Evolutionary conservation across 371 early-diverging fungal genomes (phyloP), one percentile per base, ranked within the genome.

Genomic region (Mucor circinelloides): DNA sequence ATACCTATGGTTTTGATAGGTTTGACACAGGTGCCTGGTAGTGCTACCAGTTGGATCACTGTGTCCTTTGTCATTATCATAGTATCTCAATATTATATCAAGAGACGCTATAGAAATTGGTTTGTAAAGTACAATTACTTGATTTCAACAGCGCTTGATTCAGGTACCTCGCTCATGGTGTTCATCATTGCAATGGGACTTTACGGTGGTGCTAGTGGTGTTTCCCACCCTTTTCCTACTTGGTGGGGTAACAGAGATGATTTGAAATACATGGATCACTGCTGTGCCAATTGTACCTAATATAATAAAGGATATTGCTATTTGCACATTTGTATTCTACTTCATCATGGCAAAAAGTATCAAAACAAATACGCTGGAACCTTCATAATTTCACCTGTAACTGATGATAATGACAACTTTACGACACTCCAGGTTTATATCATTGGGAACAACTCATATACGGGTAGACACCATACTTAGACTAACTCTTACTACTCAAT

Each of bases 71-170:
- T 75, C 32, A 58, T 81, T 15, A 63, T 72, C 54, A 2, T 89
- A 1, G 36, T 80, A 40, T 81, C 79, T 23, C 87, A 87, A 70
- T 78, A 63, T 57, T 87, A 81, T 54, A 32, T 85, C n/a, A 70
- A 70, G 58, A 76, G 82, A n/a, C 75, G 78, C 50, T 70, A 80
- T 40, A 75, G 78, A 58, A 44, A 54, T 7, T 85, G 82, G 80
- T 87, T 81, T 74, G 72, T 79, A 28, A 85, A 83, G 57, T 83
- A 88, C 48, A 84, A 85, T 46, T 85, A 83, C 60, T 69, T 88
- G 10, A 72, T 85, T 17, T 83, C 84, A 9, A 82, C 88, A 12
- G 88, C 86, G 1, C 44, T 87, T 25, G 88, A 87, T 68, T 82
- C 88, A 3, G 88, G 83, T 36, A 82, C 88, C 1, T 85, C 85